Conservation (phyloP, 202 grass and related monocot genomes). For the Hordeum pubiflorum region DNA sequence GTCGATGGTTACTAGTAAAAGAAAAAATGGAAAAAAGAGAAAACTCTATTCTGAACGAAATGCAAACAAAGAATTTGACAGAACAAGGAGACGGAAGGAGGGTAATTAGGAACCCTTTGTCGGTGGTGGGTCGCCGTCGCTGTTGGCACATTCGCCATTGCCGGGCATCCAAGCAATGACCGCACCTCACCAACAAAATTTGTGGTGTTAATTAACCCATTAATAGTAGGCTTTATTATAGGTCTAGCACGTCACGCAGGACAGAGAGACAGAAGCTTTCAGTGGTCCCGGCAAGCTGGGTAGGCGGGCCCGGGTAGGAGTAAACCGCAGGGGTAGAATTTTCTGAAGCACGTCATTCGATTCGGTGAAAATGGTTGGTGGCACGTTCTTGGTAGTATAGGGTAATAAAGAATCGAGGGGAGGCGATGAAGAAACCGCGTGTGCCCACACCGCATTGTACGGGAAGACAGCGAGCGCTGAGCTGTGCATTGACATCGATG, state of each 20-base stretch:
- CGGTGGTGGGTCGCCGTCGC: constrained; percentile 6
- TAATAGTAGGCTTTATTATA: not conserved
- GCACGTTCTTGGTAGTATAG: not conserved
- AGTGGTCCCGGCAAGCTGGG: not conserved
- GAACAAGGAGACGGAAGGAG: too few relatives aligned
- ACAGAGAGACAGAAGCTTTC: not conserved
- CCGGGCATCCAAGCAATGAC: not conserved
- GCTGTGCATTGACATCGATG: constrained; percentile 27
- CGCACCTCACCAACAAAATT: not conserved
- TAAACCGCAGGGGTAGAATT: not conserved
- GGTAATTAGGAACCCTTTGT: not conserved
- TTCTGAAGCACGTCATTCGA: constrained; percentile 14
- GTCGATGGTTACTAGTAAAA: not conserved
- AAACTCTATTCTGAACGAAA: too few relatives aligned
- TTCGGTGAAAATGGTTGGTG: not conserved
- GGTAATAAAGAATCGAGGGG: too few relatives aligned
- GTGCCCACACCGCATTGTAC: not conserved
- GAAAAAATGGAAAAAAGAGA: too few relatives aligned
- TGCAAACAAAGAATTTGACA: too few relatives aligned
- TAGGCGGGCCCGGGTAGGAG: not conserved
- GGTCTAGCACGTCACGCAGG: not conserved
- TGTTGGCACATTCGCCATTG: not conserved
- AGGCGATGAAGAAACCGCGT: constrained; percentile 15
- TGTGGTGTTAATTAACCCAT: not conserved
- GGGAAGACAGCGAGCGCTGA: constrained; percentile 16